phyloP scores from a whole-genome alignment of 1,139 yeast species.

The Taiozyma sp. region DNA sequence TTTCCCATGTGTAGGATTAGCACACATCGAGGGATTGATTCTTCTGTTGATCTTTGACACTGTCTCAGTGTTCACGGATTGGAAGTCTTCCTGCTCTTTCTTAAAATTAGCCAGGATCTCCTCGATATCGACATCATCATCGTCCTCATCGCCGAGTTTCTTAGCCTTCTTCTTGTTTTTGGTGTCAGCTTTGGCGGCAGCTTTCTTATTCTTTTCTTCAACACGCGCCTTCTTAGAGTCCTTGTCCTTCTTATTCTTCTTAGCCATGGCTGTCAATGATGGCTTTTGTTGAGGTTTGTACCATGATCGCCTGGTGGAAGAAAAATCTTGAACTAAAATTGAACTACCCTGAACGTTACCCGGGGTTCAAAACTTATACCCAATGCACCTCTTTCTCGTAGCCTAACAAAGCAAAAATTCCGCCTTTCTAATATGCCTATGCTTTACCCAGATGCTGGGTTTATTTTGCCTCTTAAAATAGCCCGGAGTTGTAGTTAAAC shows the following conservation, averaged over 20 bases:
- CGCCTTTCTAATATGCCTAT: too few relatives aligned
- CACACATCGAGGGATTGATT: constrained; percentile 68
- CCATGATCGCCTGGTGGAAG: neutral
- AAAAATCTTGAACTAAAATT: too few relatives aligned
- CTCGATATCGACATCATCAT: constrained; percentile 87
- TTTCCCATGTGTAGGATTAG: constrained; percentile 73
- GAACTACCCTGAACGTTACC: neutral
- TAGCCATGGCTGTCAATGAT: constrained; percentile 54
- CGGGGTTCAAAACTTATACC: neutral
- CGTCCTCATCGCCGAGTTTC: constrained; percentile 64
- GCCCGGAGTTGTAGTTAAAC: too few relatives aligned
- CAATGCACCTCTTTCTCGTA: too few relatives aligned
- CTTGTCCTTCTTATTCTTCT: constrained; percentile 79
- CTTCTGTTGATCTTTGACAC: constrained; percentile 62
- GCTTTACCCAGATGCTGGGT: too few relatives aligned
- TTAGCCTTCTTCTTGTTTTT: constrained; percentile 74
- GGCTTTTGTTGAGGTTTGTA: neutral
- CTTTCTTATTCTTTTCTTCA: constrained; percentile 81
- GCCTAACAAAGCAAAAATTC: too few relatives aligned
- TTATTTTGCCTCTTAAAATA: too few relatives aligned
- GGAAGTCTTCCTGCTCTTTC: constrained; percentile 72
- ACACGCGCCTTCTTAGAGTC: constrained; percentile 89
- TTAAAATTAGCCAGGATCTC: constrained; percentile 76
- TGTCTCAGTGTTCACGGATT: constrained; percentile 60
- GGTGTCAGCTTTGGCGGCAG: constrained; percentile 62